These are phyloP conservation scores for Colletotrichum camelliae DNA, from an alignment of 2,329 filamentous ascomycete species.

Conservation along the genomic window DNA sequence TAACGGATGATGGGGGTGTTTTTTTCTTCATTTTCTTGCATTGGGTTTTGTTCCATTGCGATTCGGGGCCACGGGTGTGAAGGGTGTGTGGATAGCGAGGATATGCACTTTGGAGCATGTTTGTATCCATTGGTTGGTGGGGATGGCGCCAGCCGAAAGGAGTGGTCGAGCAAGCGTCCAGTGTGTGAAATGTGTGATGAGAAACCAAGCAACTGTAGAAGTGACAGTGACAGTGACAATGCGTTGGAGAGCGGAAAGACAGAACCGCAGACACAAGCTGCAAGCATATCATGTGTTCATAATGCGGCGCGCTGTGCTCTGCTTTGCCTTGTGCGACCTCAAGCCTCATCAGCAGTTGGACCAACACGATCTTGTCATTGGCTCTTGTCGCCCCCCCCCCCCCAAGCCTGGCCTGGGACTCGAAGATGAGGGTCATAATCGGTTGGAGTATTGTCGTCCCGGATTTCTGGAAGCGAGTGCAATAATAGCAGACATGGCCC, in stretches of 20 bases:
- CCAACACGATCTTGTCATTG: conserved; percentile 9
- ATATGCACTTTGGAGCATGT: not conserved
- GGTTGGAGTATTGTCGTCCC: conserved; percentile 8
- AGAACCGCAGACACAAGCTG: not conserved
- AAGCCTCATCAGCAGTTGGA: conserved; percentile 5
- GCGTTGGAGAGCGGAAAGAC: not conserved
- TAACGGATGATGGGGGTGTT: not conserved
- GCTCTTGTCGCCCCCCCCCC: not conserved
- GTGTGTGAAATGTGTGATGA: not conserved
- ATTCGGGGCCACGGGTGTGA: not conserved
- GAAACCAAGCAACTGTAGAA: not conserved
- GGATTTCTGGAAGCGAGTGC: conserved; percentile 4
- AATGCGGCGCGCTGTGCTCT: not conserved
- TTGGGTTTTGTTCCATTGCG: not conserved
- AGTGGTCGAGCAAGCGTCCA: not conserved
- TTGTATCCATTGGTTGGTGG: not conserved
- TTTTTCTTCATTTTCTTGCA: not conserved
- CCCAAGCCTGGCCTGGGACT: not conserved
- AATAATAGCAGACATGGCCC: not conserved
- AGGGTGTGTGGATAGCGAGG: not conserved
- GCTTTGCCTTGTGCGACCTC: not conserved
- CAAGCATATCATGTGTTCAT: not conserved
- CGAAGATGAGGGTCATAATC: not conserved
- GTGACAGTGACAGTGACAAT: not conserved
- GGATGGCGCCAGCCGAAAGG: not conserved